Base-by-base conservation (phyloP, 2,329 filamentous ascomycete genomes). In the Trichoderma polysporum region DNA sequence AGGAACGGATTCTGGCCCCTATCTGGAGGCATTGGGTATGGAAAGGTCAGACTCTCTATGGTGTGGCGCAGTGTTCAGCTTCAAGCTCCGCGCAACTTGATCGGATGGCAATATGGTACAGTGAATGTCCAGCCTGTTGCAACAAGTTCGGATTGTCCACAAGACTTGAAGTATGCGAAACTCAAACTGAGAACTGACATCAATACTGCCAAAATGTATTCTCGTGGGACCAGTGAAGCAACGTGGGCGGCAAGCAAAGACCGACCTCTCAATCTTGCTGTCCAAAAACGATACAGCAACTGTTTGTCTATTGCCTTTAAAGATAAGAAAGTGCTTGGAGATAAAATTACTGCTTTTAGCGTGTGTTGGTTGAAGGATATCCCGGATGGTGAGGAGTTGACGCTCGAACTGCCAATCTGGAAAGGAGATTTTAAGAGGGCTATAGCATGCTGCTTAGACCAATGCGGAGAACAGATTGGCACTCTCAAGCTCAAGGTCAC, bases 21-120 rank as follows among this genome's bases (percentile, higher is more conserved):
- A 2, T 83, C 87, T 6, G 91, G 91, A 29, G 91, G 91, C 0
- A 84, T 92, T n/a, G 91, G 90, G 3, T 91, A 87, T 70, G 91
- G 91, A 1, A 84, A 89, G 49, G 84, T 86, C 45, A 82, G 90
- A 12, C 83, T 93, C 66, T 92, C 89, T 17, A 83, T 93, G 80
- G 87, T 93, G 2, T 93, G 91, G 83, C 85, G 91, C 52, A 90
- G 88, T 66, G 83, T 92, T 2, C 84, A 89, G 67, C 76, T 91
- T 1, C 83, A 90, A 71, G 78, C 88, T 2, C 87, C 88, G 1
- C 79, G 76, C 6, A 82, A 86, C 59, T 76, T 89, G 35, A 78
- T 87, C 0, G 91, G 91, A 1, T 92, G 90, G 89, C 87, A 91
- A 27, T 90, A 88, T 66, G 91, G 90, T 5, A 92, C 90, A 0